These are phyloP conservation scores for Gonapodya prolifera DNA, from an alignment of 192 early-diverging fungal genomes.

Conservation along the genomic window DNA sequence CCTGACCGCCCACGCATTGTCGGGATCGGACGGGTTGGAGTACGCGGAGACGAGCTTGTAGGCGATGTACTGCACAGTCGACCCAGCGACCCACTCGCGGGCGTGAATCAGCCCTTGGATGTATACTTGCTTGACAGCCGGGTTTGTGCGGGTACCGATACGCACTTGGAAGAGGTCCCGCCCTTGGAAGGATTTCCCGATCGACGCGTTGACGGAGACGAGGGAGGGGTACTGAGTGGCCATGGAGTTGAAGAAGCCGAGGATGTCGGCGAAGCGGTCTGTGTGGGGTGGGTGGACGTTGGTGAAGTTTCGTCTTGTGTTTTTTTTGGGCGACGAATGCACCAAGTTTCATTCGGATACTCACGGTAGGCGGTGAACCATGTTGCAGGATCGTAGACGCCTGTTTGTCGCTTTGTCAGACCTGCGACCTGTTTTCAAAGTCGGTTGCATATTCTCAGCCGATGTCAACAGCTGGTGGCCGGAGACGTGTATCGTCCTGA, in stretches of 20 bases:
- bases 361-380: too few relatives aligned
- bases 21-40: conserved; percentile 14
- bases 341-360: too few relatives aligned
- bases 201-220: conserved; percentile 36
- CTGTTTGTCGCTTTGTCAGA: too few relatives aligned
- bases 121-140: conserved; percentile 24
- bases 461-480: too few relatives aligned
- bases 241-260: conserved; percentile 30
- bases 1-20: conserved; percentile 19
- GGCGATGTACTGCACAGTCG: conserved; percentile 32
- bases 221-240: conserved; percentile 28
- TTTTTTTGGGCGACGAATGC: too few relatives aligned
- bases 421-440: too few relatives aligned
- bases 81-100: conserved; percentile 41
- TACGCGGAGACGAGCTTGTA: conserved; percentile 25
- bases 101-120: conserved; percentile 32
- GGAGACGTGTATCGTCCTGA: too few relatives aligned
- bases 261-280: conserved; percentile 28
- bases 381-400: too few relatives aligned
- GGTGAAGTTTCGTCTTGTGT: too few relatives aligned
- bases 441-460: too few relatives aligned
- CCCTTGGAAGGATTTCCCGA: conserved; percentile 39
- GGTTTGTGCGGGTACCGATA: too few relatives aligned
- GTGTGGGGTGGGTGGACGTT: too few relatives aligned
- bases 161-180: not conserved